A percentile compares a stretch with the other conserved stretches of the same genome.
These are phyloP conservation scores for Gnetum montanum DNA, from an alignment of 75 land plant genomes.

Conservation along the genomic window DNA sequence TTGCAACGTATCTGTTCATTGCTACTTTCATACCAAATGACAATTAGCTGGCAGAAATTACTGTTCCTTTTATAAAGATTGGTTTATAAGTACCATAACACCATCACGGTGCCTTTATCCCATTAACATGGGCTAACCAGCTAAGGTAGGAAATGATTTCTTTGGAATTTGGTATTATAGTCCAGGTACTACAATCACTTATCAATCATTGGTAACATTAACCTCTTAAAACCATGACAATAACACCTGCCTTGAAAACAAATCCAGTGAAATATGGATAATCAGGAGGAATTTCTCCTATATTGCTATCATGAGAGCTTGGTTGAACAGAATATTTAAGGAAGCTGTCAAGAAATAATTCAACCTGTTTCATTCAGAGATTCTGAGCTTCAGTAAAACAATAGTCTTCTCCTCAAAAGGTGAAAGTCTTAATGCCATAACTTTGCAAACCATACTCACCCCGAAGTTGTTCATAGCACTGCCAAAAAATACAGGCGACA, in stretches of 20 bases:
- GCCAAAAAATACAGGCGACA: slow-evolving; percentile 44
- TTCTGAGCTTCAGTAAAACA: not conserved
- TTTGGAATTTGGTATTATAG: too few species aligned
- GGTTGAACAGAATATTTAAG: slow-evolving; percentile 31
- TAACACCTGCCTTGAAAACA: slow-evolving; percentile 32
- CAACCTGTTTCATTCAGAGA: slow-evolving; percentile 19
- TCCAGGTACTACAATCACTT: too few species aligned
- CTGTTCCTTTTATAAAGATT: too few species aligned
- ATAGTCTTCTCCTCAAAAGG: not conserved
- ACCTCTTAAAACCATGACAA: too few species aligned
- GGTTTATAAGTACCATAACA: too few species aligned
- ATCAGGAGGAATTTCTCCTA: slow-evolving; percentile 34
- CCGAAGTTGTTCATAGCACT: slow-evolving; percentile 58
- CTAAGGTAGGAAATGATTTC: too few species aligned
- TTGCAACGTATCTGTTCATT: too few species aligned
- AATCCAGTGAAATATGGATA: slow-evolving; percentile 43
- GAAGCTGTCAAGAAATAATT: slow-evolving; percentile 40
- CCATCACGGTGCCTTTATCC: too few species aligned
- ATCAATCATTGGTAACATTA: too few species aligned
- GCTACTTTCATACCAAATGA: too few species aligned
- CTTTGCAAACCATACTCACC: slow-evolving; percentile 15
- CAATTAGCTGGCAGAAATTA: too few species aligned
- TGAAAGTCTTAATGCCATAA: not conserved
- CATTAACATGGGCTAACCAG: too few species aligned
- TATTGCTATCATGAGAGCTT: slow-evolving; percentile 24